Base-by-base conservation (phyloP, 2,329 filamentous ascomycete genomes). In the Trichoderma koningii region DNA sequence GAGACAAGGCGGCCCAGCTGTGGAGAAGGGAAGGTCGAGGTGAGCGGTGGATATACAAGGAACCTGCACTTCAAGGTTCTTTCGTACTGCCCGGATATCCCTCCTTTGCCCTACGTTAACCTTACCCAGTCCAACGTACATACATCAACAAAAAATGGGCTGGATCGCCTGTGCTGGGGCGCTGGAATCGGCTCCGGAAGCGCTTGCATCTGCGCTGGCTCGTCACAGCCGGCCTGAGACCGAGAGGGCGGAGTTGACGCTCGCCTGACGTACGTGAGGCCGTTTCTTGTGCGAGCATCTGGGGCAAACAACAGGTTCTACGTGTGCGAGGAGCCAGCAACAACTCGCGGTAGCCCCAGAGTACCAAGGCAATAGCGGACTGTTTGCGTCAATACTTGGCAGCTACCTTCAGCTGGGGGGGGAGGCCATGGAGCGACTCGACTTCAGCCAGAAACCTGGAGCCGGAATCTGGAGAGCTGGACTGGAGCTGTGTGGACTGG, bases 221-320 rank as follows among this genome's bases (percentile, higher is more conserved):
- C 50, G 28, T 48, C 42, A 47, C 34, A 23, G 42, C 17, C 28
- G 23, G 50, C 42, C 28, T 47, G 42, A 15, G 57, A 28, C 23
- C 38, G 21, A 41, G 47, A 50, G 42, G 47, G 59, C 53, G 44
- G 59, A 50, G n/a, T 66, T 66, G 64, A 66, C 64, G 64, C 53
- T 63, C 48, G 47, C 52, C 52, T 66, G 64, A 66, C 64, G 64
- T 66, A 66, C 53, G 48, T 52, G 28, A n/a, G 17, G 17, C 12
- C 34, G 34, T 38, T 14, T 38, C 12, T 38, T 19, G 50, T 52
- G 63, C 17, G 23, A 60, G 56, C 21, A 38, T 38, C 21, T 15
- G 30, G 50, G 59, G 59, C 41, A 50, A 30, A 63, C 60, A 53
- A 19, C 50, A 34, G 30, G 51, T 42, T 38, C 34, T 65, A 55